Conservation (phyloP, 805 yeast genomes). For the Nakazawaea anatomiae region DNA sequence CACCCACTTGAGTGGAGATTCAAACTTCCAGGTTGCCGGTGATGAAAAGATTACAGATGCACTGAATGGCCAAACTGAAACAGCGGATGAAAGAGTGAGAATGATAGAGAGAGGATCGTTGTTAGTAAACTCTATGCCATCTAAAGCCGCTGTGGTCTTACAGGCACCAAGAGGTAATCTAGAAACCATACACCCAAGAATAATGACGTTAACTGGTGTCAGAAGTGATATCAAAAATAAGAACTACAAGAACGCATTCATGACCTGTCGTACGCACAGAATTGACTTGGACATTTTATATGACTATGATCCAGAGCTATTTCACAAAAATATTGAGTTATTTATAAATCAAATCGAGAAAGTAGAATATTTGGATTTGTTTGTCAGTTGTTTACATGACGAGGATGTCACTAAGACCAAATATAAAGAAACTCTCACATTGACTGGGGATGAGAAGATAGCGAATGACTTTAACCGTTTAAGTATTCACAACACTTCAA, state of each 20-base stretch:
- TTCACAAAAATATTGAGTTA: constrained; percentile 52
- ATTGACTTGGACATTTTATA: constrained; percentile 84
- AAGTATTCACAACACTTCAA: background rate
- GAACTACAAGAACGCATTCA: constrained; percentile 68
- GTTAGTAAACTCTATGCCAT: constrained; percentile 76
- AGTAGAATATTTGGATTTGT: constrained; percentile 77
- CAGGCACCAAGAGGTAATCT: constrained; percentile 96
- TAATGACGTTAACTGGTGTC: constrained; percentile 82
- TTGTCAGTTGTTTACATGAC: constrained; percentile 77
- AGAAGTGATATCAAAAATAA: constrained; percentile 56
- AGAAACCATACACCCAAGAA: constrained; percentile 90
- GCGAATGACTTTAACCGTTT: constrained; percentile 1
- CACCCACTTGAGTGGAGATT: constrained; percentile 51
- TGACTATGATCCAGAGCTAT: constrained; percentile 76
- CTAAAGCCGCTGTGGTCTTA: constrained; percentile 72
- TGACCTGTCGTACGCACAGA: constrained; percentile 83
- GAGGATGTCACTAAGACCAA: constrained; percentile 82
- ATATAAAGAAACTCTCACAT: constrained; percentile 64
- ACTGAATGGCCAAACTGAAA: constrained; percentile 25
- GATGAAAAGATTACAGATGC: constrained; percentile 23
- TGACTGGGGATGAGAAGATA: constrained; percentile 16
- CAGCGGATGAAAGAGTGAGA: constrained; percentile 74
- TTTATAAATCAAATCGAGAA: constrained; percentile 68
- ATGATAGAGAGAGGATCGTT: constrained; percentile 88
- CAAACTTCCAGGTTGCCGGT: constrained; percentile 26